Evolutionary conservation across 805 yeast species (phyloP).

Genomic region (Schwanniomyces sp.): DNA sequence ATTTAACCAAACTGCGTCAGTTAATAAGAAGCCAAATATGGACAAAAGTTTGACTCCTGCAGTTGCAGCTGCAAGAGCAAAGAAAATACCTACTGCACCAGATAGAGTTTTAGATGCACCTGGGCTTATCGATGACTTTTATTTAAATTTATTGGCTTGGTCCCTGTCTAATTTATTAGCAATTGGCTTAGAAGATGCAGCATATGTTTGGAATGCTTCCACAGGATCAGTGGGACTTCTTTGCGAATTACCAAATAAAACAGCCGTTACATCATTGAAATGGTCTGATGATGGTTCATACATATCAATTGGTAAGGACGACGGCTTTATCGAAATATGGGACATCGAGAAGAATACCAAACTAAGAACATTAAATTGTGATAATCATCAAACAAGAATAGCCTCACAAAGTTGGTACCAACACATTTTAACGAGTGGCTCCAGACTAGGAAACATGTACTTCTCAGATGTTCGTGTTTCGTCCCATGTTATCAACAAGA

Average conservation of each 20-base stretch:
- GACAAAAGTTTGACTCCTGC: conserved; percentile 41
- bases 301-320: conserved; percentile 77
- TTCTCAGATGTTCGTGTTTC: conserved; percentile 90
- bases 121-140: conserved; percentile 89
- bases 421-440: conserved; percentile 81
- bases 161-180: conserved; percentile 79
- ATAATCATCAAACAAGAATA: conserved; percentile 63
- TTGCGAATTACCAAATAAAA: conserved; percentile 50
- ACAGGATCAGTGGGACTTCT: conserved; percentile 74
- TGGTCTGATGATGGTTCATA: conserved; percentile 94
- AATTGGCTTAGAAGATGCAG: conserved; percentile 79
- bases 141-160: conserved; percentile 85
- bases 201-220: conserved; percentile 91
- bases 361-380: conserved; percentile 74
- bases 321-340: conserved; percentile 90
- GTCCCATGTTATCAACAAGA: conserved; percentile 64
- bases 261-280: conserved; percentile 64
- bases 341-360: conserved; percentile 77
- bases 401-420: conserved; percentile 85
- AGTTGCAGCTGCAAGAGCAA: conserved; percentile 63
- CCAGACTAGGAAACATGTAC: conserved; percentile 79
- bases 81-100: conserved; percentile 83
- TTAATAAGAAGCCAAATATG: conserved; percentile 15
- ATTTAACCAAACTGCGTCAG: conserved; percentile 22
- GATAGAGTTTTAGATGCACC: conserved; percentile 96